Evolutionary conservation across 2,329 filamentous ascomycete species (phyloP), one percentile per base, ranked within the genome.

Genomic region (Waltergamsia citrina): DNA sequence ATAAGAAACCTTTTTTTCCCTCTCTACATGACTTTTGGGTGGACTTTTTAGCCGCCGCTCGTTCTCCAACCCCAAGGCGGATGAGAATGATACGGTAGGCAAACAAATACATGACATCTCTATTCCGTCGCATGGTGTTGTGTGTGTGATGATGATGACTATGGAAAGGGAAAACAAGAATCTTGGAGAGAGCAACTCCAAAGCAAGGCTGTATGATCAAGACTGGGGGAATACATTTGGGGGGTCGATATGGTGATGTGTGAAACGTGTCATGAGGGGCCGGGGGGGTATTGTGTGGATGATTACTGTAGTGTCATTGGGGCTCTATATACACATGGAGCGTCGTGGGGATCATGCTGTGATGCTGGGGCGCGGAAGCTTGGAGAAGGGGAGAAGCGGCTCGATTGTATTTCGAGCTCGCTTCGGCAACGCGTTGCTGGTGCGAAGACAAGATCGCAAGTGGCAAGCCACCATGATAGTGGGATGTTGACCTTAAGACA

Each of bases 401-500:
- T 29, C 16, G 8, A 15, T 15, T 20, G 33, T 32, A 22, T 17
- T 29, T 29, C 11, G 32, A 34, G 29, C 8, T 17, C 18, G 14
- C 8, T 20, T 20, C 31, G 31, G 16, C 14, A 21, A 21, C 16
- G 24, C 18, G 15, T 15, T 25, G 21, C n/a, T n/a, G n/a, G n/a
- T n/a, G n/a, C n/a, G n/a, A n/a, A n/a, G n/a, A n/a, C n/a, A n/a
- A n/a, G n/a, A n/a, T n/a, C n/a, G n/a, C n/a, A n/a, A n/a, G n/a
- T n/a, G n/a, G n/a, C n/a, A n/a, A n/a, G n/a, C n/a, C n/a, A n/a
- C n/a, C n/a, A n/a, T n/a, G n/a, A n/a, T n/a, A n/a, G n/a, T n/a
- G 20, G 26, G 26, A 14, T 16, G 26, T 16, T 19, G 71, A 42
- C 61, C 61, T 46, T 70, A 62, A 35, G 63, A 56, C 68, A 76